Conservation (phyloP, 352 stramenopile genomes). For the Phytopythium ostracodes region DNA sequence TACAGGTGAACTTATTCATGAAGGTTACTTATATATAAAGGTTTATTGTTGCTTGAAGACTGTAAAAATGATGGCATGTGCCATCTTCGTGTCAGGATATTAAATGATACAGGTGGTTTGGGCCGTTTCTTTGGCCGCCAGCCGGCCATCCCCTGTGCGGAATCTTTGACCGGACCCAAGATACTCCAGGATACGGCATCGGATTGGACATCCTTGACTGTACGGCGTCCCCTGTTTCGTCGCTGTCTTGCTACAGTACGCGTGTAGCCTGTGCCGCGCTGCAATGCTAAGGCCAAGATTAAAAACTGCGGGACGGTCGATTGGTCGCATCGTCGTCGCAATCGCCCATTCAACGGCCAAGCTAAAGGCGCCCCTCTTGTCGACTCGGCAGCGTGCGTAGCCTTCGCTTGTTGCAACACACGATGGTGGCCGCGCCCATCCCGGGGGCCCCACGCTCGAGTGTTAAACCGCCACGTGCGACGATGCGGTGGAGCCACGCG, state of each 20-base stretch:
- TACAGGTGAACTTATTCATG: not conserved
- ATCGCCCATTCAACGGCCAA: not conserved
- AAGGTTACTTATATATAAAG: not conserved
- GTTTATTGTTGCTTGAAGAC: not conserved
- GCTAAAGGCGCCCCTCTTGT: not conserved
- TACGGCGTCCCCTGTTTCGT: not conserved
- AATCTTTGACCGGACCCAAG: not conserved
- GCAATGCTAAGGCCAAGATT: not conserved
- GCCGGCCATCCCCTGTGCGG: not conserved
- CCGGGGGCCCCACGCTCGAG: not conserved
- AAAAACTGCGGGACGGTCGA: not conserved
- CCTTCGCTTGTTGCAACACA: not conserved
- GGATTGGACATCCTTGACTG: not conserved
- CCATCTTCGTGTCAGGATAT: not conserved
- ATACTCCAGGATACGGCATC: not conserved
- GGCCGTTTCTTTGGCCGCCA: slow-evolving; percentile 5
- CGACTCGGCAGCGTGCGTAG: not conserved
- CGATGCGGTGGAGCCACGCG: slow-evolving; percentile 4
- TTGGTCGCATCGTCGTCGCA: not conserved
- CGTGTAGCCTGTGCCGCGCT: not conserved
- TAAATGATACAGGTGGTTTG: not conserved
- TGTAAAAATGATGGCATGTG: not conserved
- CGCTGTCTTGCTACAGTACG: not conserved
- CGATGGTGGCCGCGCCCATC: not conserved
- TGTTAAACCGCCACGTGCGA: not conserved